phyloP scores from a whole-genome alignment of 768 basidiomycete genomes.

The Sporobolomyces pararoseus region DNA sequence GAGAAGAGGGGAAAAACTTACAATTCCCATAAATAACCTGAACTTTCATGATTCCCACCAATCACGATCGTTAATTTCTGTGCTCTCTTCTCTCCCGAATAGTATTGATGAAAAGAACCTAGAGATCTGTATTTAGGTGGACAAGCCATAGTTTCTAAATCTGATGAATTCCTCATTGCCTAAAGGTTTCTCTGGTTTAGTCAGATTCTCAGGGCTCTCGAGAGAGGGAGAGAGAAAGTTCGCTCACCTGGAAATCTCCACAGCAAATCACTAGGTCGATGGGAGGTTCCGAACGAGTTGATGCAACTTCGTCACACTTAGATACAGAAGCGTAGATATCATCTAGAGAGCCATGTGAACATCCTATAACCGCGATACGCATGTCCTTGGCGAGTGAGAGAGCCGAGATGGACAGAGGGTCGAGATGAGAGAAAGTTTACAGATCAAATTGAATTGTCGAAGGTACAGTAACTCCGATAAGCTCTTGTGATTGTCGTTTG shows the following conservation, averaged over 20 bases:
- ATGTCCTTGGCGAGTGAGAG: slow-evolving; percentile 8
- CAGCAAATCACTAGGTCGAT: slow-evolving; percentile 86
- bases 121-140: slow-evolving; percentile 81
- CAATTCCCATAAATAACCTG: slow-evolving; percentile 95
- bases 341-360: slow-evolving; percentile 91
- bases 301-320: slow-evolving; percentile 60
- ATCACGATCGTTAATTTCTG: slow-evolving; percentile 88
- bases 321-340: slow-evolving; percentile 69
- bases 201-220: neutral
- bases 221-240: neutral
- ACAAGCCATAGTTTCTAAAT: slow-evolving; percentile 85
- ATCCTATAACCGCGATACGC: slow-evolving; percentile 85
- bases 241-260: slow-evolving; percentile 74
- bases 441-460: too few species aligned
- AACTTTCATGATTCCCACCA: slow-evolving; percentile 96
- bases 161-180: slow-evolving; percentile 77
- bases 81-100: slow-evolving; percentile 73
- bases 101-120: slow-evolving; percentile 81
- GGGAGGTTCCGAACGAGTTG: slow-evolving; percentile 69
- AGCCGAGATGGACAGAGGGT: neutral
- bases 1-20: slow-evolving; percentile 52
- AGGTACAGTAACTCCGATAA: too few species aligned
- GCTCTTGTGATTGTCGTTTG: too few species aligned
- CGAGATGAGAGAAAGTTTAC: neutral
- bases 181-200: slow-evolving; percentile 55